Percentiles rank a stretch among this genome's conserved stretches.
Conservation (phyloP, 208 protist genomes). For the Acanthamoeba sp. region DNA sequence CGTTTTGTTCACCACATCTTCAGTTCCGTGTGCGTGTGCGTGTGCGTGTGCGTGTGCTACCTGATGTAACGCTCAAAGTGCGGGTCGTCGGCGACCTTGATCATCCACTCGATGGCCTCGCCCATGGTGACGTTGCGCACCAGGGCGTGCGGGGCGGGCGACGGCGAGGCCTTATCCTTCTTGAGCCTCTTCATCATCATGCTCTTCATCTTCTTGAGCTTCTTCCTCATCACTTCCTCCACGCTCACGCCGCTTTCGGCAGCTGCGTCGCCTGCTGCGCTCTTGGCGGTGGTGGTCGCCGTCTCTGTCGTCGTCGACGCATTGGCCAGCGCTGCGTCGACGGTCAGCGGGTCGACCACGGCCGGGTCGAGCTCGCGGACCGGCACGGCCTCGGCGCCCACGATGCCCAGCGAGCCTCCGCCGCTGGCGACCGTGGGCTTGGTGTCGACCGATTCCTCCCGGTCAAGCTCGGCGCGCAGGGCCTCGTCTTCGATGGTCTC, state of each 20-base stretch:
- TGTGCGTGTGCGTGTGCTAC: background rate
- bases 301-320: too few species aligned
- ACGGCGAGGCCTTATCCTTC: background rate
- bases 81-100: background rate
- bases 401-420: background rate
- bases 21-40: too few species aligned
- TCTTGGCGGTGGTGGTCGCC: too few species aligned
- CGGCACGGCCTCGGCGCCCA: too few species aligned
- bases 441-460: background rate
- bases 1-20: too few species aligned
- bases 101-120: constrained; percentile 19
- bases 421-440: background rate
- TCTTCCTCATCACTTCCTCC: too few species aligned
- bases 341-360: too few species aligned
- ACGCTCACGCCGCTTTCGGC: background rate
- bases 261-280: background rate
- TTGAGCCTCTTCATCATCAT: background rate
- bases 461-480: background rate
- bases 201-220: background rate
- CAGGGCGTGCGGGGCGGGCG: background rate
- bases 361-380: too few species aligned
- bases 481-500: constrained; percentile 14
- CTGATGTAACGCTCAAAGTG: constrained; percentile 21
- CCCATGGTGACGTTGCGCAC: constrained; percentile 20
- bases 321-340: too few species aligned